These are phyloP conservation scores for Ulmus americana DNA, from an alignment of 331 rosid genomes.

Conservation along the genomic window DNA sequence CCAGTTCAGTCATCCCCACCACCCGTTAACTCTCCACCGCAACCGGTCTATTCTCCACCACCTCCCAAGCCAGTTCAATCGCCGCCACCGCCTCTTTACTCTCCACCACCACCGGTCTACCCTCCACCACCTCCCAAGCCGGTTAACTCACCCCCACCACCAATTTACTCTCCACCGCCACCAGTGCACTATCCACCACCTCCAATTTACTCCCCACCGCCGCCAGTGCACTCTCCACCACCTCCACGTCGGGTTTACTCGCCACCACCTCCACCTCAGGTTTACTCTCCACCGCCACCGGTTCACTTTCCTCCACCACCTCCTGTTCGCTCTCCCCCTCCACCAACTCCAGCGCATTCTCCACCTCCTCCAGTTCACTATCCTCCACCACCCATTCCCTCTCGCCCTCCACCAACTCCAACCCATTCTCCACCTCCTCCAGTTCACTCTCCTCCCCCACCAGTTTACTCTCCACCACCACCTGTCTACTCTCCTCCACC, in stretches of 20 bases:
- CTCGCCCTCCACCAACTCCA: not conserved
- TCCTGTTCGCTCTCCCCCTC: not conserved
- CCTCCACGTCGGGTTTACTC: not conserved
- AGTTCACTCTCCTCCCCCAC: not conserved
- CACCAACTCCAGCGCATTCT: not conserved
- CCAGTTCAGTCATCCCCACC: not conserved
- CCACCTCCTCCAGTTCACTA: not conserved
- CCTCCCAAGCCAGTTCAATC: not conserved
- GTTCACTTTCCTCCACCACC: not conserved
- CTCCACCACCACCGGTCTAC: not conserved
- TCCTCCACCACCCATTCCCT: not conserved
- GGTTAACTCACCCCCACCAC: not conserved
- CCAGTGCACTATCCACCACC: not conserved
- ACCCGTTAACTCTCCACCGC: not conserved
- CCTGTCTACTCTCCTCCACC: not conserved
- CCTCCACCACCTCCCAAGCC: not conserved
- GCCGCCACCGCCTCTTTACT: no score
- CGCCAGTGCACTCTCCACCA: not conserved
- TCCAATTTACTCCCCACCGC: not conserved
- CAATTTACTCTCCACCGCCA: not conserved
- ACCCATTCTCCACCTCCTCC: constrained; percentile 1
- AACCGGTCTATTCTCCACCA: not conserved
- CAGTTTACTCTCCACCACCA: not conserved
- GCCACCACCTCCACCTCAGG: not conserved
- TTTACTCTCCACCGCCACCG: not conserved